These are phyloP conservation scores for Coemansia sp. DNA, from an alignment of 192 early-diverging fungal species.

Conservation along the genomic window DNA sequence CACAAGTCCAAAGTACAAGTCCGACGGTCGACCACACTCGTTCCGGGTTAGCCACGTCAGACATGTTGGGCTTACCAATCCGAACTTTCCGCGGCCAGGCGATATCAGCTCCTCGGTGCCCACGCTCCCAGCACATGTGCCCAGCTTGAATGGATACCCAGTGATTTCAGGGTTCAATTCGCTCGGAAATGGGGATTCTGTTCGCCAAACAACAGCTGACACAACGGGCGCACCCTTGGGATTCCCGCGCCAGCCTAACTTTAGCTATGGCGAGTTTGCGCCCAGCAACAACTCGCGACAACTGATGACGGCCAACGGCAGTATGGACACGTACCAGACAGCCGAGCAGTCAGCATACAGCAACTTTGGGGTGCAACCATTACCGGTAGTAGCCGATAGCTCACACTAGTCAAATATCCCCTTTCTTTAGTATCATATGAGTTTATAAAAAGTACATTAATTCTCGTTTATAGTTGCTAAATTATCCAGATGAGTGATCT, in stretches of 20 bases:
- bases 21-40: slow-evolving; percentile 35
- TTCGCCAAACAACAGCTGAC: background rate
- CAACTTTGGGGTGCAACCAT: slow-evolving; percentile 11
- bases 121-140: slow-evolving; percentile 25
- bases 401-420: background rate
- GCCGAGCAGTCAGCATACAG: slow-evolving; percentile 36
- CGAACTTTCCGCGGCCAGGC: slow-evolving; percentile 31
- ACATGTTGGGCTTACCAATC: slow-evolving; percentile 34
- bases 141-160: slow-evolving; percentile 44
- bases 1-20: slow-evolving; percentile 8
- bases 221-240: slow-evolving; percentile 7
- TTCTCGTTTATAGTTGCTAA: background rate
- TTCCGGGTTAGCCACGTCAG: slow-evolving; percentile 47
- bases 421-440: background rate
- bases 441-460: background rate
- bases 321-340: slow-evolving; percentile 48
- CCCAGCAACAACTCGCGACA: slow-evolving; percentile 22
- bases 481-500: background rate
- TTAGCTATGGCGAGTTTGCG: slow-evolving; percentile 49
- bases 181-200: slow-evolving; percentile 9
- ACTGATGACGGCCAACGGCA: slow-evolving; percentile 22
- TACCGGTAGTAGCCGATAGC: background rate
- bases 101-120: slow-evolving; percentile 27
- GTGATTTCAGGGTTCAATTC: slow-evolving; percentile 22
- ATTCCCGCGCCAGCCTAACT: slow-evolving; percentile 23